These are phyloP conservation scores for Penicillium sumatraense DNA, from an alignment of 2,329 filamentous ascomycete genomes.

Conservation along the genomic window DNA sequence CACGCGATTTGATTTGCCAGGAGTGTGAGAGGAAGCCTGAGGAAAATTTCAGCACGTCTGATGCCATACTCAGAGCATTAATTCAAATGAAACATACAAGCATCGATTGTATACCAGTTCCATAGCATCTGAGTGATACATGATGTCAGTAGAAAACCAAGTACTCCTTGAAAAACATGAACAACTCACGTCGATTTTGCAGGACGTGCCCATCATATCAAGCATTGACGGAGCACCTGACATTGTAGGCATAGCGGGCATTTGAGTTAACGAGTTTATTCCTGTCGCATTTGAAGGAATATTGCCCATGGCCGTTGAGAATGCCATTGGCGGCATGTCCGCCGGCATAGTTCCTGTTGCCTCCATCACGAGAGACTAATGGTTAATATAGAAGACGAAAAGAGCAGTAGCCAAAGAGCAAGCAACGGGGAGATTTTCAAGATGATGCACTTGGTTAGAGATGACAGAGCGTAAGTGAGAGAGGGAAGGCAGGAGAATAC, in stretches of 20 bases:
- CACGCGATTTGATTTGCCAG: slow-evolving; percentile 72
- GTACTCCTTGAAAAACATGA: not conserved
- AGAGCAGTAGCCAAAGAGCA: not conserved
- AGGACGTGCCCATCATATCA: slow-evolving; percentile 31
- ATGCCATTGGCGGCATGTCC: slow-evolving; percentile 10
- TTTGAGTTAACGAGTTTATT: not conserved
- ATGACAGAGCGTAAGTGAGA: not conserved
- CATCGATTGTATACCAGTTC: slow-evolving; percentile 30
- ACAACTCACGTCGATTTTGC: slow-evolving; percentile 35
- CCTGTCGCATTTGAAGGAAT: not conserved
- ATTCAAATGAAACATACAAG: slow-evolving; percentile 20
- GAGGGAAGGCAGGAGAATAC: not conserved
- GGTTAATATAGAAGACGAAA: not conserved
- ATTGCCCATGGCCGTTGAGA: slow-evolving; percentile 11
- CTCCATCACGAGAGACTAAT: slow-evolving; percentile 6
- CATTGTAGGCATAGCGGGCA: not conserved
- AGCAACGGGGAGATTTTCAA: not conserved
- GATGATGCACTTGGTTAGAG: not conserved
- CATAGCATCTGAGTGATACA: slow-evolving; percentile 24
- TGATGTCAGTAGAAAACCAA: slow-evolving; percentile 5
- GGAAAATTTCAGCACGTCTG: too few relatives aligned
- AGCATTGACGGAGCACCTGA: slow-evolving; percentile 7
- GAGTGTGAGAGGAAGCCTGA: slow-evolving; percentile 67
- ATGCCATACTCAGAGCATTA: too few relatives aligned
- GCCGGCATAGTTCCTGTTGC: slow-evolving; percentile 14